phyloP scores from a whole-genome alignment of 2,329 filamentous ascomycete genomes.

The Amylocarpus encephaloides region DNA sequence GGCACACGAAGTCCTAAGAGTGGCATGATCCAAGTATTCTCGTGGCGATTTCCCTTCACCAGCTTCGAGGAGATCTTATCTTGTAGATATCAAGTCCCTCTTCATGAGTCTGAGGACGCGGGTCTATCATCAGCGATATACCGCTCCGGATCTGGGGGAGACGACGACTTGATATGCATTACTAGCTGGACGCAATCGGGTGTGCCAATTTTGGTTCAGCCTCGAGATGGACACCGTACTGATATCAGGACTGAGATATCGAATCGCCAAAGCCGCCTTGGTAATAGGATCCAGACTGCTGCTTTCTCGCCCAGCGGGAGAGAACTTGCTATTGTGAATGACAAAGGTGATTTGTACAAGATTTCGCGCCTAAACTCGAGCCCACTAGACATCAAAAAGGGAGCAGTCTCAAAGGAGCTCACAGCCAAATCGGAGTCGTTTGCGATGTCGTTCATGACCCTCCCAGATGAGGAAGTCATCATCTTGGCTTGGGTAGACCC shows the following conservation, averaged over 20 bases:
- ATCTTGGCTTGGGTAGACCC: constrained; percentile 37
- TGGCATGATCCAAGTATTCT: constrained; percentile 35
- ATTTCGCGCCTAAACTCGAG: constrained; percentile 35
- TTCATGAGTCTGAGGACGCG: constrained; percentile 38
- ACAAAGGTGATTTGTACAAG: constrained; percentile 36
- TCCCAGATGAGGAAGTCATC: constrained; percentile 34
- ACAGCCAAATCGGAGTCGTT: constrained; percentile 35
- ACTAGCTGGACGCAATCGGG: constrained; percentile 40
- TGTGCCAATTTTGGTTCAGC: constrained; percentile 35
- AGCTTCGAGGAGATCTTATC: constrained; percentile 32
- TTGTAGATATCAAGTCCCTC: constrained; percentile 35
- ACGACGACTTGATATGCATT: constrained; percentile 35
- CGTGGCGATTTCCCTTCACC: constrained; percentile 35
- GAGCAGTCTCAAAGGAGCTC: constrained; percentile 34
- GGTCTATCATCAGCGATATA: constrained; percentile 35
- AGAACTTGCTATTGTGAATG: constrained; percentile 37
- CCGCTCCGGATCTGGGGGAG: constrained; percentile 29
- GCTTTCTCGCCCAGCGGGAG: constrained; percentile 35
- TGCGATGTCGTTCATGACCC: constrained; percentile 35
- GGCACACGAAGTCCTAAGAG: constrained; percentile 33
- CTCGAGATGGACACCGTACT: constrained; percentile 33
- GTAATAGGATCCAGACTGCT: constrained; percentile 35
- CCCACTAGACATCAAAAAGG: constrained; percentile 33
- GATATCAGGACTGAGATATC: constrained; percentile 32
- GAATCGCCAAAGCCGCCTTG: constrained; percentile 31